Evolutionary conservation across 176 grass and related monocot genomes (phyloP), one percentile per base, ranked within the genome.

Genomic region (Thinopyrum elongatum): DNA sequence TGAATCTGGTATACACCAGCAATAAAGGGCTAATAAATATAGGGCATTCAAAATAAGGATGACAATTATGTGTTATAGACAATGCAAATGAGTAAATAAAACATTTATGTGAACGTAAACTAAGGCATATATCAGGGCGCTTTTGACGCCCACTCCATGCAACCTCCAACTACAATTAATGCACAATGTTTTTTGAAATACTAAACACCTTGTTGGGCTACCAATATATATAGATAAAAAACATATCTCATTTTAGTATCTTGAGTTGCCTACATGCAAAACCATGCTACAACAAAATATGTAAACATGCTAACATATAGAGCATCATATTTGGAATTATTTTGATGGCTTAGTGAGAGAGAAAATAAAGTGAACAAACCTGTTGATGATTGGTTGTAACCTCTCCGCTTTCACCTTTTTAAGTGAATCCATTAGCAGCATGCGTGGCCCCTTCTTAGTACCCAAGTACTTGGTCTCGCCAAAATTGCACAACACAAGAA

Each of bases 401-500:
- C 46, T 55, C 46, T 2, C 70, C 1, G 88, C 92, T 31, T 71
- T 85, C 11, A 70, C 61, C 6, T 21, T 47, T 46, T 95, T 90
- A 16, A 96, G 92, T 78, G 97, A 98, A 94, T 98, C 97, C 35
- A 98, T 72, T 23, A 98, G 74, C 61, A 98, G 80, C 94, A 98
- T 98, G 67, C 86, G 95, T 22, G 94, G 94, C 2, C 73, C 73
- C 28, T 31, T 26, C 28, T 76, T 4, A 76, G 73, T 76, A 76
- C 73, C 44, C 26, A 76, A 19, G 73, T 76, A 53, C 63, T 82
- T 77, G 82, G 74, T 83, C 39, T 90, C 82, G 39, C 90, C 88
- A 69, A 95, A 98, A 89, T 98, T 88, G 80, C 97, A 98, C n/a
- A 98, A 87, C 51, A 98, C 84, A 82, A 98, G 93, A 62, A 98